Base-by-base conservation (phyloP, 2,329 filamentous ascomycete genomes). In the Epichloe festucae region DNA sequence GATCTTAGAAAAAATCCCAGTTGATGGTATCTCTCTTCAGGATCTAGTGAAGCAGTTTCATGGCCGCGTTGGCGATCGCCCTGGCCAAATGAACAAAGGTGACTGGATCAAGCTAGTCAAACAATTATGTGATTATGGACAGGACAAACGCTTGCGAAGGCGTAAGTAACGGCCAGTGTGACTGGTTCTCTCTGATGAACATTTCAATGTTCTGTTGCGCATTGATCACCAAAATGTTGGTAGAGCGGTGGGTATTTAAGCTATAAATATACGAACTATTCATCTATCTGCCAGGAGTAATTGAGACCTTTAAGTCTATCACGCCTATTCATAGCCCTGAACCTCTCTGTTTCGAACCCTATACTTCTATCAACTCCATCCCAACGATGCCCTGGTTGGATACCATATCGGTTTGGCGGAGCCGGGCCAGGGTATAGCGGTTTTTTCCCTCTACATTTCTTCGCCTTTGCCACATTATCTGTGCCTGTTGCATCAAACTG, bases 271-370 rank as follows among this genome's bases (percentile, higher is more conserved):
- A 52, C 31, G 40, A 34, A 21, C 65, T 76, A 93, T 67, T 89
- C 87, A 70, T 96, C 93, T 85, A 94, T 93, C 73, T 96, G 88
- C 93, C 91, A 98, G 35, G 85, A 82, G 67, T 96, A 97, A 60
- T 91, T 83, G 62, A 97, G 67, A 35, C 84, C 84, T 67, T 87
- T 85, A 59, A 85, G 81, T 64, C 89, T 82, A 61, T 83, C 81
- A 58, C 79, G 79, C 58, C 81, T 74, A 66, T 96, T 96, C 58
- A 90, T 73, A 2, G 89, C 87, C 65, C 86, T 89, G 70, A 97
- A 97, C 71, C 90, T 86, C 64, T 96, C 85, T 55, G 81, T 85
- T 71, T 98, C 93, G 65, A 96, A 97, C 0, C 91, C 91, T 69
- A 89, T 98, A 19, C 88, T 77, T 57, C 93, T 77, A 73, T 98